phyloP scores from a whole-genome alignment of 1,284 basidiomycete genomes.

The Pascua sp. region DNA sequence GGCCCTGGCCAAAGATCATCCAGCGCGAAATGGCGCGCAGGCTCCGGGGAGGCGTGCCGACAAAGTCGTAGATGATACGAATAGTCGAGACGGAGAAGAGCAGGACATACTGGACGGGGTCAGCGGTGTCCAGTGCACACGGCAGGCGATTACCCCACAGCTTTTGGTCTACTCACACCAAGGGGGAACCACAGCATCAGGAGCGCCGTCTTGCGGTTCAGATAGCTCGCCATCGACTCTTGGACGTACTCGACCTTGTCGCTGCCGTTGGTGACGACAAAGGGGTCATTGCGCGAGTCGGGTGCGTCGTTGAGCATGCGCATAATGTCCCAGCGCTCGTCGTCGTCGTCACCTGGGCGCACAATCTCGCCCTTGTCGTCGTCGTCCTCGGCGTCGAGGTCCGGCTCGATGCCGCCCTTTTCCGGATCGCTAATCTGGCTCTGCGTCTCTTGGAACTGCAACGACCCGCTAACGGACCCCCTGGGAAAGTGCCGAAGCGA shows the following conservation, averaged over 20 bases:
- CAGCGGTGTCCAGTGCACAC: neutral
- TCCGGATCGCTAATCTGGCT: conserved; percentile 6
- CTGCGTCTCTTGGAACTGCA: too few relatives aligned
- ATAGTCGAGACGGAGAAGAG: conserved; percentile 49
- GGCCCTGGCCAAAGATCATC: conserved; percentile 49
- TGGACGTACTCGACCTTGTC: conserved; percentile 40
- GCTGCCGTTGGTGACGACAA: conserved; percentile 21
- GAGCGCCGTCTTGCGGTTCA: conserved; percentile 49
- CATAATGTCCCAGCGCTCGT: conserved; percentile 39
- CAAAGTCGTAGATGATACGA: conserved; percentile 49
- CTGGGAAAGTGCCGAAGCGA: neutral
- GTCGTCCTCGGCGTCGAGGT: conserved; percentile 2
- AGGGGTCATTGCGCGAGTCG: conserved; percentile 19
- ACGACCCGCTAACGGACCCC: too few relatives aligned
- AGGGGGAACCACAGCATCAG: conserved; percentile 50
- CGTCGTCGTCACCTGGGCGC: conserved; percentile 12
- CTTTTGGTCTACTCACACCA: conserved; percentile 33
- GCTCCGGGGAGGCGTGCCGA: conserved; percentile 28
- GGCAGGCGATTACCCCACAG: too few relatives aligned
- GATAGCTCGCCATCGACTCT: conserved; percentile 47
- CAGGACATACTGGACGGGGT: conserved; percentile 32
- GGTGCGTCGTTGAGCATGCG: conserved; percentile 34
- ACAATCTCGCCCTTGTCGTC: conserved; percentile 10
- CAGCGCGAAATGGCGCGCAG: conserved; percentile 48
- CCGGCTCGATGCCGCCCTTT: conserved; percentile 3